Evolutionary conservation across 139 green algal genomes (phyloP).

Genomic region (Eudorina sp.): DNA sequence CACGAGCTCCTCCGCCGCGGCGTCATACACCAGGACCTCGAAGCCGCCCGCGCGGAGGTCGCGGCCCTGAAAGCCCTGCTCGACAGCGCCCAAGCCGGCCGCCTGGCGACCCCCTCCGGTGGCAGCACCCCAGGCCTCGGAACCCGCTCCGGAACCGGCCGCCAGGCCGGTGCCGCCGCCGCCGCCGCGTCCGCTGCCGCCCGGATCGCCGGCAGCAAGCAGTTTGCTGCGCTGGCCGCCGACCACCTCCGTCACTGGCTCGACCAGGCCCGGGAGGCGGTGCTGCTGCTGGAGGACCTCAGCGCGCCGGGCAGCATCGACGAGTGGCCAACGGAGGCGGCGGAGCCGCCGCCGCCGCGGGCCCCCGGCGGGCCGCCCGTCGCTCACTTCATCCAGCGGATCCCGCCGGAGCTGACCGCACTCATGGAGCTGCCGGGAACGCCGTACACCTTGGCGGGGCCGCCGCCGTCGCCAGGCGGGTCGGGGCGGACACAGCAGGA

Average conservation of each 20-base stretch:
- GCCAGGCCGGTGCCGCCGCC: neutral
- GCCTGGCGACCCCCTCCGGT: neutral
- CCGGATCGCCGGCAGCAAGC: conserved; percentile 6
- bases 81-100: neutral
- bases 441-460: neutral
- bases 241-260: conserved; percentile 41
- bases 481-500: neutral
- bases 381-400: conserved; percentile 40
- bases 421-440: conserved; percentile 16
- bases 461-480: neutral
- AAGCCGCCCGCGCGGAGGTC: neutral
- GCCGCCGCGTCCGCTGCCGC: neutral
- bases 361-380: conserved; percentile 7
- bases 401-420: conserved; percentile 24
- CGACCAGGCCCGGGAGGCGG: conserved; percentile 8
- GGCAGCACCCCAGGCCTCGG: neutral
- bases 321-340: neutral
- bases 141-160: neutral
- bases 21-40: conserved; percentile 1
- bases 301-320: neutral
- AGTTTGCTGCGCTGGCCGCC: conserved; percentile 15
- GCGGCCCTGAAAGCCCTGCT: neutral
- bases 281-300: conserved; percentile 37
- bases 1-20: conserved; percentile 9
- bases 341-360: neutral